Evolutionary conservation across 768 basidiomycete genomes (phyloP), one percentile per base, ranked within the genome.

Genomic region (Trametes elegans): DNA sequence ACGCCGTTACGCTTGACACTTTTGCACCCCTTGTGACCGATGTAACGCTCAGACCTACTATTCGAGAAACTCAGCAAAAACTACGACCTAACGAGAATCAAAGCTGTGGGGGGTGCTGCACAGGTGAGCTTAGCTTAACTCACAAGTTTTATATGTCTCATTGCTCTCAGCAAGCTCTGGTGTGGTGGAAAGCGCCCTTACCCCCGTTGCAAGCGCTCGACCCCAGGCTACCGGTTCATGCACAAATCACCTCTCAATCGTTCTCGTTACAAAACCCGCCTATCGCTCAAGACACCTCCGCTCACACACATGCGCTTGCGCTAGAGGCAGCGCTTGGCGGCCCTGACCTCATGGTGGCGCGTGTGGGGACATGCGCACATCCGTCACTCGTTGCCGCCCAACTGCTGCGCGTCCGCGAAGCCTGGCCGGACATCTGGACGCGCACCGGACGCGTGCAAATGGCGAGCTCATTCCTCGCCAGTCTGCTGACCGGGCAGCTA

Each of bases 181-280:
- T 93, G 35, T 92, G 89, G 88, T 92, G 90, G 88, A 90, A 89
- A 71, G 84, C 87, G 1, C 80, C 88, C 9, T 79, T 88, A 11
- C 83, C 85, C 13, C 84, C 83, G 7, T 75, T 93, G 49, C 87
- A 87, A 21, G 79, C 83, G 16, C 74, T 92, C 45, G 87, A 90
- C 64, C 82, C 89, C 2, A 80, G 82, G 59, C 68, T 82, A n/a
- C 82, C 86, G 0, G 71, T 92, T 7, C 81, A 87, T 62, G 71
- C 79, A 1, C 89, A 90, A 63, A 85, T 92, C 53, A 77, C 80
- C 1, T 72, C 85, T 0, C 80, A 81, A 21, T 78, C 79, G 0
- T 89, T 91, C 64, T 84, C 87, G 9, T 68, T 91, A 2, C 81
- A 86, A 10, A 89, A 88, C 60, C 83, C 85, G 11, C 88, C 88